Conservation (phyloP, 1,284 basidiomycete genomes). For the Naganishia albida region DNA sequence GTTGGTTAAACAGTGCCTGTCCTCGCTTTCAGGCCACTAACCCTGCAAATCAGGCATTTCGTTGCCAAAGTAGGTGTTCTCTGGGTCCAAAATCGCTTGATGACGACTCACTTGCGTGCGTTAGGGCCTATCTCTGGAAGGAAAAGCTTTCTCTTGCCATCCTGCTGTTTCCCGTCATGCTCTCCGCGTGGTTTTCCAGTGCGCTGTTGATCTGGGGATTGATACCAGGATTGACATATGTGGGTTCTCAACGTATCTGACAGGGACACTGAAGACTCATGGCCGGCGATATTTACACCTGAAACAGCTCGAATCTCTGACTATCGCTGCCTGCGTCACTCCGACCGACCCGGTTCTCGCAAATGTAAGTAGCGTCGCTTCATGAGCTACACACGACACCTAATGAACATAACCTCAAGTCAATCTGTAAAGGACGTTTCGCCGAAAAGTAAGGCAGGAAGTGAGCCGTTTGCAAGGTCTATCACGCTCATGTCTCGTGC, state of each 20-base stretch:
- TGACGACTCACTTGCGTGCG: not conserved
- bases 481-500: not conserved
- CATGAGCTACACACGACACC: not conserved
- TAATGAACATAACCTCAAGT: slow-evolving; percentile 24
- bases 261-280: not conserved
- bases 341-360: slow-evolving; percentile 95
- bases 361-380: slow-evolving; percentile 60
- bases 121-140: slow-evolving; percentile 68
- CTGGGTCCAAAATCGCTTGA: not conserved
- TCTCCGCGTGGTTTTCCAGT: slow-evolving; percentile 78
- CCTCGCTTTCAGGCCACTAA: not conserved
- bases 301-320: slow-evolving; percentile 67
- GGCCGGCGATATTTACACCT: not conserved
- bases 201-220: slow-evolving; percentile 79
- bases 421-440: slow-evolving; percentile 49
- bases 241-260: not conserved
- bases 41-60: slow-evolving; percentile 71
- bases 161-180: slow-evolving; percentile 82
- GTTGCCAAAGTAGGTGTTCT: slow-evolving; percentile 68
- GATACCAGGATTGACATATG: slow-evolving; percentile 79
- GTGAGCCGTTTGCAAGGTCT: slow-evolving; percentile 42
- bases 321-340: slow-evolving; percentile 88
- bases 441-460: slow-evolving; percentile 56
- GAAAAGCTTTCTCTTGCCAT: slow-evolving; percentile 85
- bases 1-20: no score